These are phyloP conservation scores for Veloporphyrellus conicus DNA, from an alignment of 1,284 basidiomycete genomes.

Conservation along the genomic window DNA sequence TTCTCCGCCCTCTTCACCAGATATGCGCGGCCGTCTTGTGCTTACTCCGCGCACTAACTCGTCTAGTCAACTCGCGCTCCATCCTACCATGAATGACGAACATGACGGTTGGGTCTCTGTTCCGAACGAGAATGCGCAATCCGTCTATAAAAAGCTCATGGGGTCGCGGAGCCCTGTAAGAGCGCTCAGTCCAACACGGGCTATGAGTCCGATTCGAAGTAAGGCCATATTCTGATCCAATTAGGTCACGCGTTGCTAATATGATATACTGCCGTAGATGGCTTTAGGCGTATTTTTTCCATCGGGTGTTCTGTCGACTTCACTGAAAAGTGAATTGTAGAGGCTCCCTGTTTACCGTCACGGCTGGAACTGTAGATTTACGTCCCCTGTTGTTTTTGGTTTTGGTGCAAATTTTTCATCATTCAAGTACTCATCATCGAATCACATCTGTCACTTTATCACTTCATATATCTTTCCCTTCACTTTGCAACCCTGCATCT, in stretches of 20 bases:
- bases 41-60: conserved; percentile 5
- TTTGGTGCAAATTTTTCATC: background rate
- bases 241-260: conserved; percentile 9
- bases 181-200: conserved; percentile 31
- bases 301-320: conserved; percentile 14
- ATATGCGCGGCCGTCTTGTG: background rate
- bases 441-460: background rate
- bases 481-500: background rate
- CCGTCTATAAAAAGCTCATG: conserved; percentile 6
- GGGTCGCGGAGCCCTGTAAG: conserved; percentile 21
- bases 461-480: background rate
- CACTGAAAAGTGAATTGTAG: conserved; percentile 11
- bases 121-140: background rate
- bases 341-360: background rate
- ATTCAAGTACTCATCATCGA: background rate
- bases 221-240: conserved; percentile 7
- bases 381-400: background rate
- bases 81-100: background rate
- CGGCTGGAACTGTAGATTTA: conserved; percentile 7
- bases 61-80: background rate
- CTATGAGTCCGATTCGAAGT: conserved; percentile 33
- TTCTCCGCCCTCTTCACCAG: conserved; percentile 25
- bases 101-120: background rate
- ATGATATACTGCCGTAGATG: conserved; percentile 17
- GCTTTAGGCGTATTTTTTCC: conserved; percentile 30